Conservation (phyloP, 441 rosid genomes). For the Metrosideros polymorpha region DNA sequence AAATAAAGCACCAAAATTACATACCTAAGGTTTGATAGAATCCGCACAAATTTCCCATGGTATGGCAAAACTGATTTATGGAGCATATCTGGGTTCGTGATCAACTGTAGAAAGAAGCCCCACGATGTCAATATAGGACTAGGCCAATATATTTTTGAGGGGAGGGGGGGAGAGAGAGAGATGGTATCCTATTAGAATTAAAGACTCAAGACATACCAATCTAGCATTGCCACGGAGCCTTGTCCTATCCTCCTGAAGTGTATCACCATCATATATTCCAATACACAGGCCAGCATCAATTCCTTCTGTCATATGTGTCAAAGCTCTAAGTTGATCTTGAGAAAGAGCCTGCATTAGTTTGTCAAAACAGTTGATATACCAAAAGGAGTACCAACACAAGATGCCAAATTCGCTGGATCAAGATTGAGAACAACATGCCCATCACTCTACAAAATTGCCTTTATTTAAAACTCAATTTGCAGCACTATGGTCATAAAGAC, state of each 20-base stretch:
- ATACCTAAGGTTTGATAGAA: constrained; percentile 83
- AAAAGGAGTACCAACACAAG: not conserved
- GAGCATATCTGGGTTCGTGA: constrained; percentile 98
- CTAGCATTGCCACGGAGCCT: constrained; percentile 71
- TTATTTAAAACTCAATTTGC: not conserved
- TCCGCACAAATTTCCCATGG: constrained; percentile 68
- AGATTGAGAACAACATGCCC: not conserved
- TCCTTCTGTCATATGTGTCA: constrained; percentile 39
- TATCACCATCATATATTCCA: constrained; percentile 96
- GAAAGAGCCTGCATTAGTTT: constrained; percentile 71
- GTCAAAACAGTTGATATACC: not conserved
- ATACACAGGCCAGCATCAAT: constrained; percentile 40
- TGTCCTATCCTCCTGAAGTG: constrained; percentile 52
- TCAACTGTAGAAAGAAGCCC: constrained; percentile 47
- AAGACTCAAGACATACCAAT: constrained; percentile 43
- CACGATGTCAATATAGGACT: constrained; percentile 8
- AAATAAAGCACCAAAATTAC: not conserved
- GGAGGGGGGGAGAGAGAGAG: not conserved
- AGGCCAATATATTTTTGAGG: not conserved
- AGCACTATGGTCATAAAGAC: not conserved
- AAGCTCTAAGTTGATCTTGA: constrained; percentile 88
- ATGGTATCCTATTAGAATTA: not conserved
- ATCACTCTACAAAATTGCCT: not conserved
- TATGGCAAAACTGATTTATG: constrained; percentile 82
- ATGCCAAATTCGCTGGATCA: not conserved